Conservation (phyloP, 768 basidiomycete genomes). For the Cantharellus anzutake region DNA sequence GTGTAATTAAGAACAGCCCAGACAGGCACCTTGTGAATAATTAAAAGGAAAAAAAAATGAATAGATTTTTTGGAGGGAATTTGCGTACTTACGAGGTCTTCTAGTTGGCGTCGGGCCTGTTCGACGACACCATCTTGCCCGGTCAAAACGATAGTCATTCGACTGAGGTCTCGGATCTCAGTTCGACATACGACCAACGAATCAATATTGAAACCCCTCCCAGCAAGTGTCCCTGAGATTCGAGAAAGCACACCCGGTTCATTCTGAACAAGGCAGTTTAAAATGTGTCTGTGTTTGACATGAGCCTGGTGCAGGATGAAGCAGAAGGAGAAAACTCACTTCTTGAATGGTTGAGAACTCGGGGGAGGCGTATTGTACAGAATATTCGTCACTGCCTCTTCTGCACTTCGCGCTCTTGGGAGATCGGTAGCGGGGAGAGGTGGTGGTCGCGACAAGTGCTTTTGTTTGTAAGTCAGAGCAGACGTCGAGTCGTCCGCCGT, state of each 20-base stretch:
- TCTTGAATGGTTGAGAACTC: slow-evolving; percentile 81
- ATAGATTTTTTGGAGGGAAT: neutral
- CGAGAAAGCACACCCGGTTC: slow-evolving; percentile 98
- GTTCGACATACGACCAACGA: slow-evolving; percentile 96
- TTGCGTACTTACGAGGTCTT: slow-evolving; percentile 64
- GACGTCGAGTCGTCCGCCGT: slow-evolving; percentile 87
- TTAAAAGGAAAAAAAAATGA: neutral
- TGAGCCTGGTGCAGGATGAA: neutral
- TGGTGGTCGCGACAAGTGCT: slow-evolving; percentile 46
- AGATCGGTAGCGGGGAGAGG: slow-evolving; percentile 72
- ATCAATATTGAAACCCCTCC: slow-evolving; percentile 96
- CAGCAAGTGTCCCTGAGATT: slow-evolving; percentile 93
- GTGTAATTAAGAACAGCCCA: slow-evolving; percentile 99
- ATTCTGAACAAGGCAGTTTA: slow-evolving; percentile 97
- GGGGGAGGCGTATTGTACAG: slow-evolving; percentile 91
- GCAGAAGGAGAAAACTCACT: slow-evolving; percentile 27
- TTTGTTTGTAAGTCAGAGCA: slow-evolving; percentile 81
- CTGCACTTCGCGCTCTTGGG: slow-evolving; percentile 68
- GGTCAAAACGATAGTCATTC: slow-evolving; percentile 94
- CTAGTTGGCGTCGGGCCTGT: slow-evolving; percentile 87
- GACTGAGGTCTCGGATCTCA: slow-evolving; percentile 87
- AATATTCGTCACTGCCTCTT: slow-evolving; percentile 95
- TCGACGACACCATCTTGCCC: slow-evolving; percentile 98
- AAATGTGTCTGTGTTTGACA: slow-evolving; percentile 45
- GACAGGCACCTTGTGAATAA: slow-evolving; percentile 65